A percentile compares a stretch with the other conserved stretches of the same genome.
Conservation (phyloP, 1,139 yeast genomes). For the Suhomyces bolitotheri region DNA sequence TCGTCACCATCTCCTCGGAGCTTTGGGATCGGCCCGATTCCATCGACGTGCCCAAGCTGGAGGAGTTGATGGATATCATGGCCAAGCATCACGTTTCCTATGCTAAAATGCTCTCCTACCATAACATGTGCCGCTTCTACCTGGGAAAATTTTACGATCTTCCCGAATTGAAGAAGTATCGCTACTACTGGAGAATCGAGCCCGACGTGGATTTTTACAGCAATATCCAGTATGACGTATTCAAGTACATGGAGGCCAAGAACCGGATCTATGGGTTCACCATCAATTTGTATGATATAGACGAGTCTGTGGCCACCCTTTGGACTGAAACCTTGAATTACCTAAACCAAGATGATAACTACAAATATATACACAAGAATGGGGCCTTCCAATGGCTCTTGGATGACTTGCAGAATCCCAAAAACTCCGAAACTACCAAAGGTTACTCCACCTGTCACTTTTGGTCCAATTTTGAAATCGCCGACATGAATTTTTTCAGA, state of each 20-base stretch:
- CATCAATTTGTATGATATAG: constrained; percentile 65
- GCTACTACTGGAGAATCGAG: constrained; percentile 79
- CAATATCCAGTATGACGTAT: constrained; percentile 71
- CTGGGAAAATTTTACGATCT: constrained; percentile 64
- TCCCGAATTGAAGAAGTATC: constrained; percentile 54
- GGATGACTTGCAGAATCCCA: constrained; percentile 64
- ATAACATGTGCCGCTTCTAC: constrained; percentile 77
- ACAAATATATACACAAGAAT: constrained; percentile 53
- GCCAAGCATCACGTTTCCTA: constrained; percentile 56
- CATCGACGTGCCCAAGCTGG: constrained; percentile 49
- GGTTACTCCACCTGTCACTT: constrained; percentile 87
- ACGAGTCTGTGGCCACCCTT: constrained; percentile 58
- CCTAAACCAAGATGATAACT: constrained; percentile 56
- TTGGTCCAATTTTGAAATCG: constrained; percentile 87
- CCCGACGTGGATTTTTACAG: constrained; percentile 72
- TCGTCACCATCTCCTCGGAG: constrained; percentile 54
- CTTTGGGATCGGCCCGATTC: constrained; percentile 66
- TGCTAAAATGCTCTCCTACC: constrained; percentile 64
- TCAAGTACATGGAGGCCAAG: constrained; percentile 68
- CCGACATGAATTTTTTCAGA: constrained; percentile 76
- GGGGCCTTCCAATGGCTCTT: constrained; percentile 74
- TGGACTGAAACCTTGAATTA: constrained; percentile 72
- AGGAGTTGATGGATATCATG: constrained; percentile 40
- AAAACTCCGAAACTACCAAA: constrained; percentile 49
- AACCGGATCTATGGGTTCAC: constrained; percentile 70